Percentiles rank a stretch among this genome's conserved stretches.
Conservation (phyloP, 2,329 filamentous ascomycete species). For the Calonectria pauciramosa region DNA sequence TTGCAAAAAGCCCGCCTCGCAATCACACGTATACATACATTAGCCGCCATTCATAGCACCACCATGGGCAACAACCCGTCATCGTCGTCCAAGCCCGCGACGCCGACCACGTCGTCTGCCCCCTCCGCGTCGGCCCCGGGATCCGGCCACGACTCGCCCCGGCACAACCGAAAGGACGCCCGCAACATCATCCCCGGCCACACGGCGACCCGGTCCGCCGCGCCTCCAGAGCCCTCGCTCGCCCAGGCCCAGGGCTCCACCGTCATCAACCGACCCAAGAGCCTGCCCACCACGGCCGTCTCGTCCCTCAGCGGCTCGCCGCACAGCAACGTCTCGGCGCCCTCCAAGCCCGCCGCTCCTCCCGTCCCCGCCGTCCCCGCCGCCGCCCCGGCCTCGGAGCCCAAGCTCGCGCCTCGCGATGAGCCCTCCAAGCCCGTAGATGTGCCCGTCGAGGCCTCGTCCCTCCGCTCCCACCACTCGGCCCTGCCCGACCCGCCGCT, state of each 20-base stretch:
- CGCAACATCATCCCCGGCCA: constrained; percentile 69
- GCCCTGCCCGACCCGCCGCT: constrained; percentile 58
- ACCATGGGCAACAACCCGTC: constrained; percentile 57
- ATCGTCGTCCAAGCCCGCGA: constrained; percentile 53
- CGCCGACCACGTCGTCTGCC: constrained; percentile 46
- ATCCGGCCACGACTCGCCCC: constrained; percentile 47
- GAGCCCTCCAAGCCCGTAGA: constrained; percentile 70
- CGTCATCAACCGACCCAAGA: constrained; percentile 60
- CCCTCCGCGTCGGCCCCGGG: constrained; percentile 42
- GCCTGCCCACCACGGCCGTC: constrained; percentile 63
- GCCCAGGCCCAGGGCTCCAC: constrained; percentile 72
- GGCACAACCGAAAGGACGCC: constrained; percentile 53
- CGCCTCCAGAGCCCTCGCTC: constrained; percentile 73
- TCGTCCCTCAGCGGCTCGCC: constrained; percentile 64
- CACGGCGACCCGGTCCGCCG: constrained; percentile 67
- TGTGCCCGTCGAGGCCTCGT: constrained; percentile 62
- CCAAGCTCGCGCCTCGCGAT: constrained; percentile 41
- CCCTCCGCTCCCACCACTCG: constrained; percentile 54
- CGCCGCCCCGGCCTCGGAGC: constrained; percentile 40
- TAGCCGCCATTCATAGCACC: neutral
- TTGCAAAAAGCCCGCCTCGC: neutral
- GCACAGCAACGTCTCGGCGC: constrained; percentile 52
- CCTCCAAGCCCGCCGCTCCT: constrained; percentile 42
- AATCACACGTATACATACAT: neutral
- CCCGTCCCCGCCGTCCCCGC: constrained; percentile 32